phyloP scores from a whole-genome alignment of 2,329 filamentous ascomycete species.

The Fusarium sp. region DNA sequence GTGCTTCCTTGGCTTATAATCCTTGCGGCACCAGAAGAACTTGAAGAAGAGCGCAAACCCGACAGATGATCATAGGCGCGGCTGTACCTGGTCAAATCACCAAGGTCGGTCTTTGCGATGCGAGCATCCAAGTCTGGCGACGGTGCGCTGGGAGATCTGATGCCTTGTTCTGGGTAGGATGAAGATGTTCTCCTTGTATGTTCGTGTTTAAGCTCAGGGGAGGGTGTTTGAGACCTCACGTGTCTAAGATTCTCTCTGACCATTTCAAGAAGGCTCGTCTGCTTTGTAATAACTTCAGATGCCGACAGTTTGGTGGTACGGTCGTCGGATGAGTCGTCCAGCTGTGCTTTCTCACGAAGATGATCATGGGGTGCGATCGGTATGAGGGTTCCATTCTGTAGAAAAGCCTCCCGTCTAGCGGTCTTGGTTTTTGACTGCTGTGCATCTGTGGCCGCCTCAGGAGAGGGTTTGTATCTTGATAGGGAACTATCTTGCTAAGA shows the following conservation, averaged over 20 bases:
- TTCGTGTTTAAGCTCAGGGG: slow-evolving; percentile 11
- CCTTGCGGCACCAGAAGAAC: slow-evolving; percentile 29
- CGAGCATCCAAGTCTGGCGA: slow-evolving; percentile 47
- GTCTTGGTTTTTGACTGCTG: slow-evolving; percentile 25
- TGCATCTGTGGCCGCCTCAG: slow-evolving; percentile 28
- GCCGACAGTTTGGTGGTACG: not conserved
- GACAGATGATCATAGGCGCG: slow-evolving; percentile 49
- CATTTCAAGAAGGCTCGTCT: slow-evolving; percentile 32
- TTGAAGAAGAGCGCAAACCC: slow-evolving; percentile 48
- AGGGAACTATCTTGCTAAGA: slow-evolving; percentile 11
- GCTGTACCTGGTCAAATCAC: slow-evolving; percentile 50
- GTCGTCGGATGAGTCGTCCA: slow-evolving; percentile 18
- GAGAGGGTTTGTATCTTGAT: not conserved
- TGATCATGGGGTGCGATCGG: slow-evolving; percentile 7
- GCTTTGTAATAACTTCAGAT: slow-evolving; percentile 34
- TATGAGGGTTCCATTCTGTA: slow-evolving; percentile 17
- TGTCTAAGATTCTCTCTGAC: slow-evolving; percentile 32
- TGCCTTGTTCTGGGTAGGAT: slow-evolving; percentile 47
- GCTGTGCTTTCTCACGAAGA: slow-evolving; percentile 24
- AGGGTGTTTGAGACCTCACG: slow-evolving; percentile 23
- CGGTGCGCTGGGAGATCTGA: slow-evolving; percentile 38
- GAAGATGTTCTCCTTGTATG: slow-evolving; percentile 50
- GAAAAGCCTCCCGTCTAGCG: slow-evolving; percentile 19
- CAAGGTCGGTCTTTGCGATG: slow-evolving; percentile 45
- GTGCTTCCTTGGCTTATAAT: slow-evolving; percentile 29